Evolutionary conservation across 2,329 filamentous ascomycete genomes (phyloP), one percentile per base, ranked within the genome.

Genomic region (Fusarium sp.): DNA sequence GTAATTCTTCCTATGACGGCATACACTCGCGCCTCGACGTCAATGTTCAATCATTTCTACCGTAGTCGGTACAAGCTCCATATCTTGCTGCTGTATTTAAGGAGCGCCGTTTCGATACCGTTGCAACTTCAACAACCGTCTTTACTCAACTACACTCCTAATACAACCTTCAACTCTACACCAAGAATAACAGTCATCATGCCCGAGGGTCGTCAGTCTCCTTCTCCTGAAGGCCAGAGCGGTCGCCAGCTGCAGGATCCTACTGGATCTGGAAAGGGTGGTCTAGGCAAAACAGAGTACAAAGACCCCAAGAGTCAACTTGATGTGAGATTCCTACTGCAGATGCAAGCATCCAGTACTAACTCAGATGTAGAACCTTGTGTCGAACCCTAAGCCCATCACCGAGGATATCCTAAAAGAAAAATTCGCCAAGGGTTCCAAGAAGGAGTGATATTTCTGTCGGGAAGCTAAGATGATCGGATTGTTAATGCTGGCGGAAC

Each of bases 161-260:
- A 31, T 5, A n/a, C 24, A 56, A 24, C 11, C 22, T 47, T 7
- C 34, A 29, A 50, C 45, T 57, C 42, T 59, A 58, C 50, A 70
- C 62, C 61, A 59, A 34, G 22, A 60, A 69, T 50, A 40, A 82
- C 74, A 78, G 77, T 74, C 70, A 91, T 74, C 79, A 94, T 94
- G 93, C 91, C 93, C 79, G 83, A 89, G 83, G 93, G 93, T 82
- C 91, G 92, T 80, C 89, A 97, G 84, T 97, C 94, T 35, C 95
- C 94, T 71, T 85, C 91, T 62, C 93, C 93, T 31, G 91, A 93
- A 85, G 80, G 82, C 75, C 93, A 94, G 84, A 85, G 87, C 40
- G 91, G 89, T 69, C 83, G 86, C 64, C 94, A 96, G 85, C 83
- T 90, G 67, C 84, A 89, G 73, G 89, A 89, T 9, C 80, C 88